Base-by-base conservation (phyloP, 139 green algal genomes). In the Mesotaenium endlicherianum region DNA sequence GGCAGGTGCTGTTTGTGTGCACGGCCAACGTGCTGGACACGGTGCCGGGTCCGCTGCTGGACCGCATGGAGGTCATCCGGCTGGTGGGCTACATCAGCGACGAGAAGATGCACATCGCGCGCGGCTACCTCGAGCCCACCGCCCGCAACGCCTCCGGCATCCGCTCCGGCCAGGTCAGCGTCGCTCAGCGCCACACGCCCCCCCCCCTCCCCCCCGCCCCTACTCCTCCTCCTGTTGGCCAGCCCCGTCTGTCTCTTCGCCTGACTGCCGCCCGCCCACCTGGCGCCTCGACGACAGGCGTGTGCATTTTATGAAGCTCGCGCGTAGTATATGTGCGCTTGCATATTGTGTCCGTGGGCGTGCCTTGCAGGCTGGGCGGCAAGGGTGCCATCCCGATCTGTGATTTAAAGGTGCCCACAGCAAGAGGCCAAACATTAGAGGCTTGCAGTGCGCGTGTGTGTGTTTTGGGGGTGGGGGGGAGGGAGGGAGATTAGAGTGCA, bases 1-100 rank as follows among this genome's bases (percentile, higher is more conserved):
- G 26, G 5, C 38, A 77, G 69, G 79, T 98, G 59, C 86, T 98
- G 41, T 98, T 97, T 84, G 92, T 98, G 87, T 98, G 94, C 88
- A 98, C 95, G 4, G 96, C 96, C 77, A 99, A 99, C 80, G 75
- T 95, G 50, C 82, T 98, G 72, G 96, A 98, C 89, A 98, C 94
- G 81, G 98, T 98, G 72, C 96, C 95, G 0, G 91, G 87, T 0
- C 95, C 96, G 5, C 91, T 99, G 86, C 90, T 97, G 68, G 96
- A 99, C 87, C 91, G 96, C 53, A 99, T 99, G 96, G 96, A 99
- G 91, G 91, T 97, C 47, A 95, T 95, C 43, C 71, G 91, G 26
- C 84, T 97, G 4, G 90, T 88, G 14, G 95, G 95, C 5, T 98
- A 98, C 91, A 97, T 96, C 38, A 86, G 92, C 1, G 91, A 94